These are phyloP conservation scores for Bacterosira constricta DNA, from an alignment of 108 stramenopile genomes.

Conservation along the genomic window DNA sequence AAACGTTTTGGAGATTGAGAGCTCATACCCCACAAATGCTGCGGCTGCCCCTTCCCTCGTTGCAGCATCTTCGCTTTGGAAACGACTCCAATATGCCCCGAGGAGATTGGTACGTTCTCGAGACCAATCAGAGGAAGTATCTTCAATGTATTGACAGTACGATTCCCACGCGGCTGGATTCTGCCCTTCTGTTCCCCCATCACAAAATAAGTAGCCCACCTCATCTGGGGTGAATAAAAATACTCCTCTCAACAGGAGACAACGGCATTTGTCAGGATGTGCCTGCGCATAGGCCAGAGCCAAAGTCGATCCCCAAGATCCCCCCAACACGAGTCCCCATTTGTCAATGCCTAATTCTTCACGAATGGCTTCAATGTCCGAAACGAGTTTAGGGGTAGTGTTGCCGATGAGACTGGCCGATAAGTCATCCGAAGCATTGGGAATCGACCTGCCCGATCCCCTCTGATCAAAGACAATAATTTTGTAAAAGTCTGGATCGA, in stretches of 20 bases:
- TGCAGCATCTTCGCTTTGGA: slow-evolving; percentile 6
- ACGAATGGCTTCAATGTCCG: slow-evolving; percentile 69
- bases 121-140: slow-evolving; percentile 11
- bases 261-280: slow-evolving; percentile 46
- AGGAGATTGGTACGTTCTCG: slow-evolving; percentile 20
- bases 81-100: background rate
- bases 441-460: slow-evolving; percentile 59
- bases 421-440: slow-evolving; percentile 22
- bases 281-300: slow-evolving; percentile 69
- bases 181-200: slow-evolving; percentile 3
- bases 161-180: slow-evolving; percentile 52
- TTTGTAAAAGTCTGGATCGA: slow-evolving; percentile 59
- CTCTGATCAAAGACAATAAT: slow-evolving; percentile 79
- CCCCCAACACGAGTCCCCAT: slow-evolving; percentile 74
- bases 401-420: slow-evolving; percentile 20
- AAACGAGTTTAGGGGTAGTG: slow-evolving; percentile 53
- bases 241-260: slow-evolving; percentile 66
- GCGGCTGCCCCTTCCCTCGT: slow-evolving; percentile 14
- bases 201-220: slow-evolving; percentile 62
- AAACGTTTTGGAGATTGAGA: slow-evolving; percentile 14
- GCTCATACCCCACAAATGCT: slow-evolving; percentile 39
- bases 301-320: slow-evolving; percentile 80
- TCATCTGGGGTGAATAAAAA: slow-evolving; percentile 61
- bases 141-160: slow-evolving; percentile 26
- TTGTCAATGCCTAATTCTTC: slow-evolving; percentile 40